phyloP scores from a whole-genome alignment of 78 protist species.

The Chrysochromulina parva region DNA sequence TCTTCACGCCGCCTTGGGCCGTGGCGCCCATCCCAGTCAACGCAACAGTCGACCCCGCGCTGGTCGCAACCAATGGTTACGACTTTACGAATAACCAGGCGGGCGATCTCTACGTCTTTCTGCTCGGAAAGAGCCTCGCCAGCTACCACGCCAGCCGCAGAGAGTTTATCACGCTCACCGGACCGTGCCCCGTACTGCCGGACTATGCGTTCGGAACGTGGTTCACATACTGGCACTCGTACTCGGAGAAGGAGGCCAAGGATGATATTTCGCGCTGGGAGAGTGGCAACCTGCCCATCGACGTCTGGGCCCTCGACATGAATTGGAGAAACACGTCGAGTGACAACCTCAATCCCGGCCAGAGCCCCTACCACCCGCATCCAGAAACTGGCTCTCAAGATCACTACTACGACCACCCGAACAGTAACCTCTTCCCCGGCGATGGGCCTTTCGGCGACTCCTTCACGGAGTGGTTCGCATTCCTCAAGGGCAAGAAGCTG shows the following conservation, averaged over 20 bases:
- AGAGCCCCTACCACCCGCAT: too few relatives aligned
- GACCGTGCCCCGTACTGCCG: neutral
- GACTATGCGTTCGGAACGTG: conserved; percentile 2
- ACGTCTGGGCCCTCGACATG: neutral
- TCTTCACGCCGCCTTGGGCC: neutral
- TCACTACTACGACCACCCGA: conserved; percentile 7
- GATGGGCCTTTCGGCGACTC: too few relatives aligned
- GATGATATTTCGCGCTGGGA: neutral
- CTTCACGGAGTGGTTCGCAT: neutral
- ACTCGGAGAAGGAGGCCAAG: neutral
- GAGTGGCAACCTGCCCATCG: neutral
- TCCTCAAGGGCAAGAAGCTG: neutral
- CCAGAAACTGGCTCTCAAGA: neutral
- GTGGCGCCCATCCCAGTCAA: neutral
- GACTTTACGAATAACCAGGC: neutral
- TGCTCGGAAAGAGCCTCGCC: neutral
- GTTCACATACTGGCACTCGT: conserved; percentile 3
- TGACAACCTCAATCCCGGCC: too few relatives aligned
- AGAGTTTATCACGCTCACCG: neutral
- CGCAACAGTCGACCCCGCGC: neutral
- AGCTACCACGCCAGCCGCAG: neutral
- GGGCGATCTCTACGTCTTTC: neutral
- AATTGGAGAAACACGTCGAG: neutral
- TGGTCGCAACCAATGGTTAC: neutral
- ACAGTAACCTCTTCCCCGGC: neutral